These are phyloP conservation scores for Porogramme epimiltina DNA, from an alignment of 1,284 basidiomycete species.

Conservation along the genomic window DNA sequence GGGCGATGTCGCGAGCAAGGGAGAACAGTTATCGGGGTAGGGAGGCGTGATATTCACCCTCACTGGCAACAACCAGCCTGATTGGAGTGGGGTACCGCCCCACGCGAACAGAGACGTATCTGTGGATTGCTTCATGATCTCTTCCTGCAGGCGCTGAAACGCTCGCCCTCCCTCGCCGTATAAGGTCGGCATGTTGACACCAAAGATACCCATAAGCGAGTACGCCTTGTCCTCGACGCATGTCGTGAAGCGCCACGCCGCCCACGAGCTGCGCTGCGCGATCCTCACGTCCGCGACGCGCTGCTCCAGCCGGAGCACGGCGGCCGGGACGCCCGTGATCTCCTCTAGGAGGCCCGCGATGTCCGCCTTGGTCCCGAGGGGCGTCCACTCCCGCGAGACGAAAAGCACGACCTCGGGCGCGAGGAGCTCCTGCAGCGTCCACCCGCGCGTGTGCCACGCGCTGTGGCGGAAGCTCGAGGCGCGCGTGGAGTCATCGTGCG, in stretches of 20 bases:
- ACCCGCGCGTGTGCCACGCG: conserved; percentile 5
- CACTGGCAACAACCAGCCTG: too few relatives aligned
- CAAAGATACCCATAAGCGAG: conserved; percentile 11
- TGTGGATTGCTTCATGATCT: conserved; percentile 3
- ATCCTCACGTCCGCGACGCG: background rate
- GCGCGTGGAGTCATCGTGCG: background rate
- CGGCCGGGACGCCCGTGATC: conserved; percentile 2
- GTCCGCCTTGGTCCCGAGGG: conserved; percentile 1
- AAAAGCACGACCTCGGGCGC: conserved; percentile 4
- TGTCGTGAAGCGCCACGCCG: conserved; percentile 3
- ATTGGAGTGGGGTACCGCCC: too few relatives aligned
- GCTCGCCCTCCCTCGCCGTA: conserved; percentile 11
- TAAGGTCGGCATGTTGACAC: conserved; percentile 6
- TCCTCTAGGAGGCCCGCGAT: conserved; percentile 1
- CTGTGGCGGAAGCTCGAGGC: background rate
- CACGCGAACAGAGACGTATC: conserved; percentile 9
- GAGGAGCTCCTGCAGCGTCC: conserved; percentile 15
- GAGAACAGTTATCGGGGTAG: too few relatives aligned
- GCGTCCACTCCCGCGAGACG: background rate
- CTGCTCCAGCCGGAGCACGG: background rate
- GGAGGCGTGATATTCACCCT: too few relatives aligned
- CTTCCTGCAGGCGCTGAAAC: conserved; percentile 8
- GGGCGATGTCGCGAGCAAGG: too few relatives aligned
- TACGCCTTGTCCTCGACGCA: conserved; percentile 11
- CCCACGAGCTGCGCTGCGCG: conserved; percentile 8